phyloP scores from a whole-genome alignment of 2,329 filamentous ascomycete species.

The Camptophora hylomeconis region DNA sequence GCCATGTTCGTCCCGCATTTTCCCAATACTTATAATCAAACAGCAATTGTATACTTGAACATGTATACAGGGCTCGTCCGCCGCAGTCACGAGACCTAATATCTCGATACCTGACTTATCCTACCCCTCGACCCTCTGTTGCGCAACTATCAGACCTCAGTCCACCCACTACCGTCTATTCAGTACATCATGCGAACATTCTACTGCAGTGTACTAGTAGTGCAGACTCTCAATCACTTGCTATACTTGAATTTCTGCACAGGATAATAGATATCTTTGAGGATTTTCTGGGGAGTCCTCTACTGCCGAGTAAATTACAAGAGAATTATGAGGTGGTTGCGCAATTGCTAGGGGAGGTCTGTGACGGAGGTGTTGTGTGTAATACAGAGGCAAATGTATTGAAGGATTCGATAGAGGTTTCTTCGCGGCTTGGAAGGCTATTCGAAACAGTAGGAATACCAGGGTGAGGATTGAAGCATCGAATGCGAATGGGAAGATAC shows the following conservation, averaged over 20 bases:
- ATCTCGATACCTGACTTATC: constrained; percentile 74
- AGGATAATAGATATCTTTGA: constrained; percentile 84
- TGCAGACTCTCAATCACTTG: constrained; percentile 73
- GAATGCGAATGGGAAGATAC: too few relatives aligned
- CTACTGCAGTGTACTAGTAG: constrained; percentile 78
- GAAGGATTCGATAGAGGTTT: constrained; percentile 81
- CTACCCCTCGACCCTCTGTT: constrained; percentile 67
- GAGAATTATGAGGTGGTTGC: constrained; percentile 85
- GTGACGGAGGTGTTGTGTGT: constrained; percentile 76
- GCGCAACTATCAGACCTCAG: constrained; percentile 72
- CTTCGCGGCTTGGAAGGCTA: constrained; percentile 78
- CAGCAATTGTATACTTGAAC: constrained; percentile 74
- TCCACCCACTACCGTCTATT: constrained; percentile 81
- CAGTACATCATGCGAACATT: constrained; percentile 72
- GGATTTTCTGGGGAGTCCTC: constrained; percentile 80
- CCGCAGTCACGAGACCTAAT: constrained; percentile 64
- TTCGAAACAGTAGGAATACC: constrained; percentile 78
- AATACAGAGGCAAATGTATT: constrained; percentile 90
- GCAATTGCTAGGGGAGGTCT: constrained; percentile 90
- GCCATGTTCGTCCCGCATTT: constrained; percentile 2
- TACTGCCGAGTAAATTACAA: constrained; percentile 78
- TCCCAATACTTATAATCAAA: constrained; percentile 8
- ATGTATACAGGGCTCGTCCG: constrained; percentile 74
- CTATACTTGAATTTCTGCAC: constrained; percentile 89
- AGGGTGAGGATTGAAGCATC: too few relatives aligned